Conservation (phyloP, 179 eudicot species). For the Silene coronaria region DNA sequence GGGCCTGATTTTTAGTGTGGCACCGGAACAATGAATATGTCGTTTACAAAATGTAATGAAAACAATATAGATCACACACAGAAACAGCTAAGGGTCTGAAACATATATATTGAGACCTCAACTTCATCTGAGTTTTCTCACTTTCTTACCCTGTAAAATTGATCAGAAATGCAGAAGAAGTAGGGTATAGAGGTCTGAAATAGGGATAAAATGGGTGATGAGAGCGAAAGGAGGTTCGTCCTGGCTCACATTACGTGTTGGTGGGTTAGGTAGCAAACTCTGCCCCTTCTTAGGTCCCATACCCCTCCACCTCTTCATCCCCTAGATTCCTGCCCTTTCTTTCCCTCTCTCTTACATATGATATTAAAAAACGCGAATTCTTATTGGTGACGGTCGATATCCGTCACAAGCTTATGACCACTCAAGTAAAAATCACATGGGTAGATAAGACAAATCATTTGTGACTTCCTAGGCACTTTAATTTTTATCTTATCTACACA, state of each 20-base stretch:
- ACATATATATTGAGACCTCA: background rate
- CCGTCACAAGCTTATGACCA: no score
- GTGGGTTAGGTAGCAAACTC: slow-evolving; percentile 85
- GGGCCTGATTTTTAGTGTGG: background rate
- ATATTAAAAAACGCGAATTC: no score
- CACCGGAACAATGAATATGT: background rate
- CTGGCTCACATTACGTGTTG: slow-evolving; percentile 71
- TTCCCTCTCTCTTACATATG: slow-evolving; percentile 17
- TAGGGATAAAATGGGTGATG: slow-evolving; percentile 33
- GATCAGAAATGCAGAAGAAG: slow-evolving; percentile 21
- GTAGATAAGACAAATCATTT: no score
- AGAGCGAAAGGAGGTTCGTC: slow-evolving; percentile 36
- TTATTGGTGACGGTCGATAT: no score
- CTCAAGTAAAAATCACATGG: no score
- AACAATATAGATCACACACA: background rate
- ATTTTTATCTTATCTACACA: no score
- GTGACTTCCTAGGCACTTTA: no score
- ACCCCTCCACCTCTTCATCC: slow-evolving; percentile 28
- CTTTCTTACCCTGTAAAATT: background rate
- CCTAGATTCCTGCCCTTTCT: slow-evolving; percentile 48
- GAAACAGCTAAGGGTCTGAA: background rate
- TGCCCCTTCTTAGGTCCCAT: slow-evolving; percentile 52
- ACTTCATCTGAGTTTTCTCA: background rate
- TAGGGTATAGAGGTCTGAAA: slow-evolving; percentile 11
- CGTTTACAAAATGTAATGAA: background rate